A percentile compares a stretch with the other conserved stretches of the same genome.
Conservation (phyloP, 2,329 filamentous ascomycete species). For the Hypoxylon sp. region DNA sequence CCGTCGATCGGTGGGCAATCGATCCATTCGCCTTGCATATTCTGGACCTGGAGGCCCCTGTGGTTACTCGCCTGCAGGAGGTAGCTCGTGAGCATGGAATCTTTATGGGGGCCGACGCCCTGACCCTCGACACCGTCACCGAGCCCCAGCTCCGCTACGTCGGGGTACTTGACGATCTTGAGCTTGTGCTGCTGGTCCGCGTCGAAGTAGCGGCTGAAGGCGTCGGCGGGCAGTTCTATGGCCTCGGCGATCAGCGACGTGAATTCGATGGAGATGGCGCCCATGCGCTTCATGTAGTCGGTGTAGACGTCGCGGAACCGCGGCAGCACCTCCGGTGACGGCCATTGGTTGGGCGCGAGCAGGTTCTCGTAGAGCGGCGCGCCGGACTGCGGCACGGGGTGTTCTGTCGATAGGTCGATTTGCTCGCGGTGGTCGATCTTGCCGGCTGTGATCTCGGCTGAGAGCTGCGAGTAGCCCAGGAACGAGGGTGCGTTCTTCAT, state of each 20-base stretch:
- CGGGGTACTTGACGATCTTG: constrained; percentile 91
- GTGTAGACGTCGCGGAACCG: constrained; percentile 77
- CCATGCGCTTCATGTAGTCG: constrained; percentile 84
- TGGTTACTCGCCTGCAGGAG: constrained; percentile 85
- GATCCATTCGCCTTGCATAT: constrained; percentile 83
- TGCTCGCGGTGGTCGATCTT: constrained; percentile 86
- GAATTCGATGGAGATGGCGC: constrained; percentile 78
- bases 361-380: constrained; percentile 83
- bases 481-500: constrained; percentile 83
- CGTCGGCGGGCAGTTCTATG: constrained; percentile 77
- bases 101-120: constrained; percentile 85
- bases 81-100: constrained; percentile 86
- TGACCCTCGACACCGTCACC: constrained; percentile 63
- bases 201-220: constrained; percentile 87
- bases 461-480: constrained; percentile 77
- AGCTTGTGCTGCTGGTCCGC: constrained; percentile 83
- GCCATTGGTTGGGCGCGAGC: constrained; percentile 86
- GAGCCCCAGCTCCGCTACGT: constrained; percentile 72
- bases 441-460: constrained; percentile 80
- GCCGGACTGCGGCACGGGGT: constrained; percentile 72
- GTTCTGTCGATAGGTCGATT: constrained; percentile 87
- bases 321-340: constrained; percentile 73
- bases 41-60: constrained; percentile 85
- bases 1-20: constrained; percentile 82
- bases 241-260: constrained; percentile 87